Conservation (phyloP, 176 grass and related monocot genomes). For the Rhynchospora breviuscula region DNA sequence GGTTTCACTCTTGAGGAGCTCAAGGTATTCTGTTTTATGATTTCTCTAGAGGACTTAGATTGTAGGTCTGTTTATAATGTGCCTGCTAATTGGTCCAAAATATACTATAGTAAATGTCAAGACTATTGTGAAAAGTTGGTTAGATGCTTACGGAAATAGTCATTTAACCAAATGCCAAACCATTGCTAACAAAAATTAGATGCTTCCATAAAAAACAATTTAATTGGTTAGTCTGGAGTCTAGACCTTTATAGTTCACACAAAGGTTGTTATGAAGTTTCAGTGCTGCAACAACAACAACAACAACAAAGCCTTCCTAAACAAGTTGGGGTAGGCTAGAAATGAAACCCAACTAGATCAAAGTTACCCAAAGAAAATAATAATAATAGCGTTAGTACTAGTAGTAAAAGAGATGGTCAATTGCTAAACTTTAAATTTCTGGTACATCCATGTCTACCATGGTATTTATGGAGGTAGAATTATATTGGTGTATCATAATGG, state of each 20-base stretch:
- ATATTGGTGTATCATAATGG: background rate
- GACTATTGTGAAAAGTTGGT: background rate
- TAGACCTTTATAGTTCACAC: background rate
- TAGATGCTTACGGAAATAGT: no score
- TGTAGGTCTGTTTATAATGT: background rate
- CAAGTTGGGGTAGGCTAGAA: no score
- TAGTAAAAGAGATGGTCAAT: background rate
- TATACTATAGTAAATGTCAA: background rate
- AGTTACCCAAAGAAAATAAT: no score
- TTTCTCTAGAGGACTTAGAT: background rate
- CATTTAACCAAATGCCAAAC: no score
- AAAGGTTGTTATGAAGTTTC: background rate
- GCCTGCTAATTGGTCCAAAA: background rate
- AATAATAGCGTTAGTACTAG: no score
- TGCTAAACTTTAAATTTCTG: background rate
- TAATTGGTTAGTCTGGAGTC: background rate
- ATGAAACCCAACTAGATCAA: no score
- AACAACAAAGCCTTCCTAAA: no score
- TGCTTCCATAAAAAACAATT: no score
- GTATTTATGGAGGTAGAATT: background rate
- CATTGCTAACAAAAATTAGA: no score
- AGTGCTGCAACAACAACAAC: no score
- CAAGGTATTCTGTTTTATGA: slow-evolving; percentile 39
- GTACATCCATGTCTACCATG: background rate
- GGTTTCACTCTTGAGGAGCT: slow-evolving; percentile 82